phyloP scores from a whole-genome alignment of 1,284 basidiomycete species.

The Ganoderma multipileum region DNA sequence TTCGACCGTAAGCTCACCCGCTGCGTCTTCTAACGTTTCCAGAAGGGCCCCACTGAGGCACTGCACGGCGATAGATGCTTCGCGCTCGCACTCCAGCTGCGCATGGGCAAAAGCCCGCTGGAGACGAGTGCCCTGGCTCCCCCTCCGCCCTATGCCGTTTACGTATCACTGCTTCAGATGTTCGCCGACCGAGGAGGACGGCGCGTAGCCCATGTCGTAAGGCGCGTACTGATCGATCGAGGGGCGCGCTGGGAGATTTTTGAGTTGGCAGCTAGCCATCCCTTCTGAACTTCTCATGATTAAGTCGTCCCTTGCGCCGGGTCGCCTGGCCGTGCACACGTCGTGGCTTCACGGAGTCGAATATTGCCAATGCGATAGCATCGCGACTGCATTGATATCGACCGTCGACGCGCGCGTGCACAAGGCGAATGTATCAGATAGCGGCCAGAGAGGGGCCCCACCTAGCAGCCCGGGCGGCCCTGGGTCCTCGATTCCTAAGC shows the following conservation, averaged over 20 bases:
- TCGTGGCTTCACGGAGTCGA: conserved; percentile 12
- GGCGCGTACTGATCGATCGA: conserved; percentile 1
- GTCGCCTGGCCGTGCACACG: conserved; percentile 1
- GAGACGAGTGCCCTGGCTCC: not conserved
- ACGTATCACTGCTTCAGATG: not conserved
- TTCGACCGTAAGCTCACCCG: not conserved
- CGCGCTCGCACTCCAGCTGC: conserved; percentile 10
- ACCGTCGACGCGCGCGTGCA: conserved; percentile 1
- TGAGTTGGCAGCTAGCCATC: not conserved
- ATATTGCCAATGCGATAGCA: conserved; percentile 1
- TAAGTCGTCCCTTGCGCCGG: not conserved
- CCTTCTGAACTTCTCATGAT: not conserved
- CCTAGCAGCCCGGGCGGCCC: not conserved
- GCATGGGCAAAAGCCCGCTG: not conserved
- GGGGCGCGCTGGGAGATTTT: conserved; percentile 3
- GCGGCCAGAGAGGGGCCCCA: conserved; percentile 13
- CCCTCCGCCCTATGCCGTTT: no score
- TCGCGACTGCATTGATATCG: conserved; percentile 9
- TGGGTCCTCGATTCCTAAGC: conserved; percentile 9
- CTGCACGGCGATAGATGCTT: conserved; percentile 1
- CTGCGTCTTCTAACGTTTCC: not conserved
- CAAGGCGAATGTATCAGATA: conserved; percentile 9
- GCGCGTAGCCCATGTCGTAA: conserved; percentile 6
- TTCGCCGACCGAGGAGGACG: not conserved
- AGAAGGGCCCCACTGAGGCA: conserved; percentile 3